Evolutionary conservation across 306 rosid species (phyloP), one percentile per base, ranked within the genome.

Genomic region (barrel medic (Medicago truncatula)): DNA sequence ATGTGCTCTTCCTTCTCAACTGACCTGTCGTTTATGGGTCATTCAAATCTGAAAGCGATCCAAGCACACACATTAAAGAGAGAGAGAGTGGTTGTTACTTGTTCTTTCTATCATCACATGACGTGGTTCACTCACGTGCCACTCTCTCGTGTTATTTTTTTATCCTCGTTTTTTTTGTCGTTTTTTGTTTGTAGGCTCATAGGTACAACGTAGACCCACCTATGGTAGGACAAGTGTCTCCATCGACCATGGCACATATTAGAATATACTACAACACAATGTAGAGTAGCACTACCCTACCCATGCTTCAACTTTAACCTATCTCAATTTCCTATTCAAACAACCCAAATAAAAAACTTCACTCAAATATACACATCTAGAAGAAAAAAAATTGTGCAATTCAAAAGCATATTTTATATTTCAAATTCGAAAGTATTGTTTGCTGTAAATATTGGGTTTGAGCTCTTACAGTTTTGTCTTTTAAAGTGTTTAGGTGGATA

Each of bases 11-110:
- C 81, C 75, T 76, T 68, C 86, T 59, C 74, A 72, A 84, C 86
- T 88, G 82, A 88, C 87, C 93, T 87, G 90, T 88, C 89, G 87
- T 81, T 85, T 76, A 81, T 79, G 96, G 88, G 82, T 88, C 90
- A 76, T 83, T 77, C 81, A 87, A 76, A 81, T 83, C 80, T 56
- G 89, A 84, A 81, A 79, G 85, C 62, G 80, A 83, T 81, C 64
- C 70, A 70, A 31, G 14, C 39, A 18, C 10, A 54, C 61, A 18
- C 56, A 50, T 0, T 15, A 70, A 14, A 46, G 18, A 76, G 64
- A 72, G 64, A 72, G 50, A 70, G 3, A 61, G 41, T 25, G 20
- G 13, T 61, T 61, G 20, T 21, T 6, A 52, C 9, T 8, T 38
- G 23, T 59, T 62, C 69, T 52, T n/a, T 54, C 53, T 70, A 6